Evolutionary conservation across 768 basidiomycete species (phyloP).

Genomic region (Rhodosporidiobolus sp.): DNA sequence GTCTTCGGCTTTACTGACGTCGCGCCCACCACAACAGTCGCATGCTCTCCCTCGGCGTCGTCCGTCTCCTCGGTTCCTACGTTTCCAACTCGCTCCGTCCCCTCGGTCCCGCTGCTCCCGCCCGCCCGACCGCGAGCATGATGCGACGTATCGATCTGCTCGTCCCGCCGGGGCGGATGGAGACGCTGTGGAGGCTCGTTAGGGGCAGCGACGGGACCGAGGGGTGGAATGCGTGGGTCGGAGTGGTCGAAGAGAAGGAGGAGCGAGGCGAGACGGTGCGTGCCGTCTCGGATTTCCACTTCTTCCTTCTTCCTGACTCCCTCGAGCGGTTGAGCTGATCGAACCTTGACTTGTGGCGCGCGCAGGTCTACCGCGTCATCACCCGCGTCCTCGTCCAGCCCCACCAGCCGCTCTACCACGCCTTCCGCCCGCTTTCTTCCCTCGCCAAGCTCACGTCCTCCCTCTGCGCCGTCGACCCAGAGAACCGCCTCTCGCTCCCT

Average conservation of each 20-base stretch:
- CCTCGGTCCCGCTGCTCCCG: background rate
- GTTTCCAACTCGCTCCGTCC: constrained; percentile 16
- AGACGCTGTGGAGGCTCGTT: constrained; percentile 14
- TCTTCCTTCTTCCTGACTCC: background rate
- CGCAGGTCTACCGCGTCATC: constrained; percentile 24
- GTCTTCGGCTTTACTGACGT: no score
- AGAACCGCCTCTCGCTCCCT: constrained; percentile 8
- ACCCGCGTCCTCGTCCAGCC: constrained; percentile 2
- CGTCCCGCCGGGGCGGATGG: constrained; percentile 31
- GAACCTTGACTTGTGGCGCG: background rate
- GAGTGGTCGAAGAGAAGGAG: constrained; percentile 15
- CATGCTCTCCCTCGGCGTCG: constrained; percentile 35
- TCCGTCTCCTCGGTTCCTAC: constrained; percentile 38
- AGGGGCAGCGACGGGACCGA: background rate
- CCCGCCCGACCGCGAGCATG: constrained; percentile 13
- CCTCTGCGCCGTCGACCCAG: constrained; percentile 12
- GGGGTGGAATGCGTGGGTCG: constrained; percentile 26
- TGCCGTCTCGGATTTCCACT: background rate
- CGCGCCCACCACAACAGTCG: no score
- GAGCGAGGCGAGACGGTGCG: background rate
- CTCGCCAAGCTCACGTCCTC: background rate
- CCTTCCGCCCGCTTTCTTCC: background rate
- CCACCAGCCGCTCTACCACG: background rate
- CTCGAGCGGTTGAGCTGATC: background rate
- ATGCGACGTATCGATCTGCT: constrained; percentile 28